Percentiles rank a stretch among this genome's conserved stretches.
phyloP scores from a whole-genome alignment of 495 filamentous ascomycete genomes.

The Lophiostoma macrostomum region DNA sequence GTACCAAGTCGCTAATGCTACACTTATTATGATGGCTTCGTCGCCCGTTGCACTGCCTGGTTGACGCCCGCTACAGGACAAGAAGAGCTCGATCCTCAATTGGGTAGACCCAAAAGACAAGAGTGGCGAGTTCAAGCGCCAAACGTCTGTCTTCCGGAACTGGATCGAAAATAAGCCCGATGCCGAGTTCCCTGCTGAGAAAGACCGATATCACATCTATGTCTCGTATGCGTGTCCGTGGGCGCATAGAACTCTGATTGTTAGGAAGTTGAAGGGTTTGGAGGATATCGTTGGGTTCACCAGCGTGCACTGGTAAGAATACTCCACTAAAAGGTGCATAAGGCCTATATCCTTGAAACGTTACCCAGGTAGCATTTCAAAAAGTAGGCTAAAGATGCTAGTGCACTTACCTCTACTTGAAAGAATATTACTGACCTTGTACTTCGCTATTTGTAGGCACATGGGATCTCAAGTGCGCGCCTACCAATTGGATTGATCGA shows the following conservation, averaged over 20 bases:
- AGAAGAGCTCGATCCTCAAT: conserved; percentile 60
- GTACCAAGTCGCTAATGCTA: too few species aligned
- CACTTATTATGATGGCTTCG: too few species aligned
- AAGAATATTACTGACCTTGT: too few species aligned
- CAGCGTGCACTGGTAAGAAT: conserved; percentile 67
- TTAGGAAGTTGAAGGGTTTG: conserved; percentile 63
- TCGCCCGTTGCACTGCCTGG: too few species aligned
- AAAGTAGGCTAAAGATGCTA: too few species aligned
- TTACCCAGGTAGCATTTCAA: too few species aligned
- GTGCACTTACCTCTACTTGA: too few species aligned
- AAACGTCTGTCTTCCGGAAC: conserved; percentile 45
- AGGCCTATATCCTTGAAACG: too few species aligned
- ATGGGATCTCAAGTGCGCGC: conserved; percentile 39
- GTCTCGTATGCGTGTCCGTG: conserved; percentile 72
- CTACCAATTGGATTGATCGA: not conserved
- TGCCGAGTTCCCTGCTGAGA: conserved; percentile 64
- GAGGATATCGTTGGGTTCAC: conserved; percentile 65
- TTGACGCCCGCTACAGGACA: too few species aligned
- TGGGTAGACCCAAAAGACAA: conserved; percentile 75
- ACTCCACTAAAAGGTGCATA: too few species aligned
- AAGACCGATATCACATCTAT: conserved; percentile 68
- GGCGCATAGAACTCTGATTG: conserved; percentile 65
- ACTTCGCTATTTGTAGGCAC: too few species aligned
- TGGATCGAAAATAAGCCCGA: conserved; percentile 51
- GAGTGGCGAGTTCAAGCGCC: conserved; percentile 82